Evolutionary conservation across 768 basidiomycete genomes (phyloP).

Genomic region (Dendrothele bispora): DNA sequence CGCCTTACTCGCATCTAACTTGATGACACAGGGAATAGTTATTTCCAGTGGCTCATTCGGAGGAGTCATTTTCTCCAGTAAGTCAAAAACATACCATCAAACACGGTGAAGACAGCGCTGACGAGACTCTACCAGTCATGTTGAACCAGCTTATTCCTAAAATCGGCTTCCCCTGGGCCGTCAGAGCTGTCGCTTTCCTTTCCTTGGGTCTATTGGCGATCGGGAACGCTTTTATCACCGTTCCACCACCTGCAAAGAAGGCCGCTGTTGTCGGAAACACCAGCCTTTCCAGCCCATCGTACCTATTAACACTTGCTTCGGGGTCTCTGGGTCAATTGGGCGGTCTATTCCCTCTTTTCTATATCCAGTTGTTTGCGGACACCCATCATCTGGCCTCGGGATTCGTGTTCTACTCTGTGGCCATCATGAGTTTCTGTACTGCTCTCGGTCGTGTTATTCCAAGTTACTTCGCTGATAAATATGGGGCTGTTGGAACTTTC

Average conservation of each 20-base stretch:
- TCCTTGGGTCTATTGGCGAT: conserved; percentile 1
- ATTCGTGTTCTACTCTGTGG: conserved; percentile 5
- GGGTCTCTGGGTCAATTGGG: conserved; percentile 4
- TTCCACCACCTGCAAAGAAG: background rate
- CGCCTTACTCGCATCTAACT: background rate
- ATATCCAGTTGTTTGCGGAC: conserved; percentile 5
- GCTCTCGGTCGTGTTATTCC: conserved; percentile 1
- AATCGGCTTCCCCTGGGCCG: background rate
- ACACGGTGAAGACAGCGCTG: no score
- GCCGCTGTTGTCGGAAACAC: conserved; percentile 1
- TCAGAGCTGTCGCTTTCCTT: background rate
- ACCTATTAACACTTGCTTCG: background rate
- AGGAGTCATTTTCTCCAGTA: conserved; percentile 5
- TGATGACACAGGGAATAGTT: background rate
- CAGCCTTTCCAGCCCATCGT: background rate
- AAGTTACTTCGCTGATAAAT: conserved; percentile 5
- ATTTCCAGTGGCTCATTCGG: conserved; percentile 3
- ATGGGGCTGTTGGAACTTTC: conserved; percentile 1
- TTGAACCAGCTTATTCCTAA: conserved; percentile 3
- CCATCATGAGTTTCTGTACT: conserved; percentile 1
- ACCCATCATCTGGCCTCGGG: background rate
- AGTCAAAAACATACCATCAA: background rate
- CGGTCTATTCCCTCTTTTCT: conserved; percentile 3
- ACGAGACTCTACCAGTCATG: background rate
- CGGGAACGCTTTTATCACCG: conserved; percentile 1